These are phyloP conservation scores for Epichloe sibirici DNA, from an alignment of 2,329 filamentous ascomycete genomes.

Conservation along the genomic window DNA sequence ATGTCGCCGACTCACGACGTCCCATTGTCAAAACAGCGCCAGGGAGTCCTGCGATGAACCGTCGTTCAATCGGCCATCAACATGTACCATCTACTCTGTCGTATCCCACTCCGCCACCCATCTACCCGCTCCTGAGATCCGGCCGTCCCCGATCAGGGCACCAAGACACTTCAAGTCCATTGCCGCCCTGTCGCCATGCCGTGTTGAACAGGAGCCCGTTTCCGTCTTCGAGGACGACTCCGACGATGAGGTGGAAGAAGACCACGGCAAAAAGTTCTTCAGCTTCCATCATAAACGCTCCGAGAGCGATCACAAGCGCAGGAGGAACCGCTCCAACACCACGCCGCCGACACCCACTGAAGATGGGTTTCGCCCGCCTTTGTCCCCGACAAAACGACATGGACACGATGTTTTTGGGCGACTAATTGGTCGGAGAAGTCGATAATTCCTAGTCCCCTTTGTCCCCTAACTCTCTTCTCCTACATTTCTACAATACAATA, in stretches of 20 bases:
- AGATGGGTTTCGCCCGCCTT: background rate
- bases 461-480: background rate
- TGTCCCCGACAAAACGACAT: constrained; percentile 14
- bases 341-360: background rate
- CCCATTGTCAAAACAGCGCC: background rate
- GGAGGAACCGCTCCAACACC: background rate
- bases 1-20: background rate
- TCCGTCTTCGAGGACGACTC: constrained; percentile 39
- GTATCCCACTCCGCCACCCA: constrained; percentile 13
- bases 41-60: background rate
- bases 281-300: constrained; percentile 30
- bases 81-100: constrained; percentile 11
- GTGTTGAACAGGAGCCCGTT: constrained; percentile 15
- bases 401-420: constrained; percentile 24
- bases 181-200: constrained; percentile 10
- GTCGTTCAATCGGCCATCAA: background rate
- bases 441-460: background rate
- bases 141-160: constrained; percentile 9
- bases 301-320: constrained; percentile 19
- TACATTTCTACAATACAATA: background rate
- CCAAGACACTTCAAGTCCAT: constrained; percentile 17
- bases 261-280: constrained; percentile 20
- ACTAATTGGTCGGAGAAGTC: constrained; percentile 23
- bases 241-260: constrained; percentile 24
- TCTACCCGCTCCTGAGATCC: constrained; percentile 8